These are phyloP conservation scores for Populus simonii DNA, from an alignment of 345 rosid genomes.

Conservation along the genomic window DNA sequence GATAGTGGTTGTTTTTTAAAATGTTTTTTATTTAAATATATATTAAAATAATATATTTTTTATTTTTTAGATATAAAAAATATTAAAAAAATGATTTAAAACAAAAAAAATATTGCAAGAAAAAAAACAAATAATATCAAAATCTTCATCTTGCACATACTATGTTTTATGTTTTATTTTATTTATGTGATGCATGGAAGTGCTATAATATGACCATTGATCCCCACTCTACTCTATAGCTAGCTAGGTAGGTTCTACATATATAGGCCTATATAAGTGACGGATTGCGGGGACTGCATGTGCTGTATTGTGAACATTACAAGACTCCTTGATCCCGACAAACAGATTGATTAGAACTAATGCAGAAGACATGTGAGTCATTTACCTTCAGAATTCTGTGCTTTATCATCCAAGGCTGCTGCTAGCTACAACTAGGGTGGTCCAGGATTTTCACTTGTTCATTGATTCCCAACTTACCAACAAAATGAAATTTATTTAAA, in stretches of 20 bases:
- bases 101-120: no score
- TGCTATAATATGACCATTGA: background rate
- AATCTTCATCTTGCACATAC: no score
- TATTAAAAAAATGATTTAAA: no score
- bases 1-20: no score
- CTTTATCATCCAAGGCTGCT: background rate
- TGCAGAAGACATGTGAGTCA: background rate
- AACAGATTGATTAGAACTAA: background rate
- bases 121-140: no score
- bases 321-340: no score
- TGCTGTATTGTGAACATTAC: background rate
- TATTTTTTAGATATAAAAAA: no score
- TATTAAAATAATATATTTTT: no score
- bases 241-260: background rate
- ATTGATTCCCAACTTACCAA: background rate
- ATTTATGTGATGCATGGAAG: background rate
- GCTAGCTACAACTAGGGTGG: background rate
- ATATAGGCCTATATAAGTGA: background rate
- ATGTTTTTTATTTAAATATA: no score
- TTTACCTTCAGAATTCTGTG: background rate
- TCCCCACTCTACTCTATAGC: background rate
- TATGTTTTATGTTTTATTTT: no score
- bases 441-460: background rate
- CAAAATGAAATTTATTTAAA: background rate
- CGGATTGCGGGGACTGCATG: background rate